These are phyloP conservation scores for Epichloe sibirici DNA, from an alignment of 2,329 filamentous ascomycete species.

Conservation along the genomic window DNA sequence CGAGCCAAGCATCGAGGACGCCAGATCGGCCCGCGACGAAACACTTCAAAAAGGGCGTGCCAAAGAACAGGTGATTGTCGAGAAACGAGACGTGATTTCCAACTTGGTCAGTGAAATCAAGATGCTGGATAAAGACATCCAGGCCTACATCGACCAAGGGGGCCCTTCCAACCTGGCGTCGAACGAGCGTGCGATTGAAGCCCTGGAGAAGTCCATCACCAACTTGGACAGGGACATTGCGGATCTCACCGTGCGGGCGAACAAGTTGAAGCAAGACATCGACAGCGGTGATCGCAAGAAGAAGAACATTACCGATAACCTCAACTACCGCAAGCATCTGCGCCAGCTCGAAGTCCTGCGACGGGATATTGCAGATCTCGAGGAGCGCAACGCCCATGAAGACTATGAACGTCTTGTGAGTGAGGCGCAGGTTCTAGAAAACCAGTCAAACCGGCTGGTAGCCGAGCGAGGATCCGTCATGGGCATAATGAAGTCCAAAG, in stretches of 20 bases:
- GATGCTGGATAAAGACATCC: constrained; percentile 64
- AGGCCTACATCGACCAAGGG: constrained; percentile 63
- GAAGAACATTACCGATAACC: constrained; percentile 78
- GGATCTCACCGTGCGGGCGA: constrained; percentile 56
- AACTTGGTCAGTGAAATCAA: constrained; percentile 68
- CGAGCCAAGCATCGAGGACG: constrained; percentile 62
- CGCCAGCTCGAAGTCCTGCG: constrained; percentile 55
- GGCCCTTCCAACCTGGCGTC: constrained; percentile 59
- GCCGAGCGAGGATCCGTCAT: constrained; percentile 64
- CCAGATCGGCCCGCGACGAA: constrained; percentile 66
- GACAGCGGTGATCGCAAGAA: constrained; percentile 72
- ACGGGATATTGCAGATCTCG: constrained; percentile 59
- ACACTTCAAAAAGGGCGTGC: constrained; percentile 56
- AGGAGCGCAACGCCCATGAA: constrained; percentile 67
- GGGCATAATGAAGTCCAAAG: constrained; percentile 72
- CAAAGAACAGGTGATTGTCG: constrained; percentile 60
- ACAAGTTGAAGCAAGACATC: constrained; percentile 65
- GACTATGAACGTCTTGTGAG: constrained; percentile 64
- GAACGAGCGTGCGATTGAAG: constrained; percentile 56
- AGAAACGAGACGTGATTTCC: constrained; percentile 58
- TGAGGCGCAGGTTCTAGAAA: constrained; percentile 57
- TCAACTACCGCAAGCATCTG: constrained; percentile 69
- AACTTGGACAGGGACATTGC: constrained; percentile 55
- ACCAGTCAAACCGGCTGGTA: constrained; percentile 53
- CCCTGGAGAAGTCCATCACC: constrained; percentile 53